Evolutionary conservation across 108 stramenopile species (phyloP).

Genomic region (Hondaea fermentalgiana): DNA sequence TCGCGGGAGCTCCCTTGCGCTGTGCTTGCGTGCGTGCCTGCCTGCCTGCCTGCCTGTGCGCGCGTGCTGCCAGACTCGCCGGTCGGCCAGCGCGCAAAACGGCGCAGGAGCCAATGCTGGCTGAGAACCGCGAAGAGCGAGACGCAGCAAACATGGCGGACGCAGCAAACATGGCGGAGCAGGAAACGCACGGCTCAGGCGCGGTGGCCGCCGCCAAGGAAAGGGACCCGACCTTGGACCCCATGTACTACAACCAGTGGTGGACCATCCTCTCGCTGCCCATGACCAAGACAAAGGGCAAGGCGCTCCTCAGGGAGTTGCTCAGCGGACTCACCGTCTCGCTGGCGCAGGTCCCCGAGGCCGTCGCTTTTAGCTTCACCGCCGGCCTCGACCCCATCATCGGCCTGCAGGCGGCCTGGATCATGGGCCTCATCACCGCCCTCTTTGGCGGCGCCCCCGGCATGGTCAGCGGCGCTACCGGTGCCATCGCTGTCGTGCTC

Average conservation of each 20-base stretch:
- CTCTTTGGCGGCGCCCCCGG: constrained; percentile 71
- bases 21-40: no score
- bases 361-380: constrained; percentile 36
- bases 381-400: constrained; percentile 34
- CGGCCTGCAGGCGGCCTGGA: constrained; percentile 72
- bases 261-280: background rate
- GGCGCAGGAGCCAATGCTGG: no score
- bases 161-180: no score
- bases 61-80: no score
- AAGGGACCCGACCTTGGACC: background rate
- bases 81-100: no score
- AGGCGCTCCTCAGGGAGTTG: constrained; percentile 16
- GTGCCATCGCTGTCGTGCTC: constrained; percentile 71
- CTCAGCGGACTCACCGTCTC: constrained; percentile 34
- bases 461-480: constrained; percentile 68
- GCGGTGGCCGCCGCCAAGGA: no score
- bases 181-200: no score
- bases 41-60: no score
- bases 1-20: no score
- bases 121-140: no score
- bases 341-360: constrained; percentile 34
- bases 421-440: constrained; percentile 68
- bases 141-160: no score
- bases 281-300: background rate
- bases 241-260: background rate